These are phyloP conservation scores for Tetrapisispora iriomotensis DNA, from an alignment of 805 yeast species.

Conservation along the genomic window DNA sequence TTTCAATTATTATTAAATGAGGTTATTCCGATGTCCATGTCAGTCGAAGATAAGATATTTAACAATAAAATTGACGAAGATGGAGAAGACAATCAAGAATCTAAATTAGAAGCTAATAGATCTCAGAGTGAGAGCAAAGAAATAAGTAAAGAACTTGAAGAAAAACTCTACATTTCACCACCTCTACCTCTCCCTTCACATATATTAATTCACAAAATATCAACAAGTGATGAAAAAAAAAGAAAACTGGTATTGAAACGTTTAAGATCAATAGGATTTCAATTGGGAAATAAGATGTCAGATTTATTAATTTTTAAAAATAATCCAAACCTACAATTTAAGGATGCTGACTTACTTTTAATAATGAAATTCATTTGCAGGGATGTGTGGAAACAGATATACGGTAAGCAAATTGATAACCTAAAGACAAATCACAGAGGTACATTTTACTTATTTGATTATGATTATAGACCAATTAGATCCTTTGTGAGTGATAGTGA, in stretches of 20 bases:
- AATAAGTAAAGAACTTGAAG: slow-evolving; percentile 11
- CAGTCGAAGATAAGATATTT: slow-evolving; percentile 43
- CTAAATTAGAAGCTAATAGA: slow-evolving; percentile 4
- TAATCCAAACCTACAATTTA: slow-evolving; percentile 37
- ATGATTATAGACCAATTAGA: slow-evolving; percentile 23
- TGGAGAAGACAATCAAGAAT: slow-evolving; percentile 9
- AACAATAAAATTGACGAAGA: slow-evolving; percentile 11
- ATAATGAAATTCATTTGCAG: slow-evolving; percentile 88
- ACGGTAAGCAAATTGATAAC: slow-evolving; percentile 83
- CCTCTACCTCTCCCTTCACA: slow-evolving; percentile 18
- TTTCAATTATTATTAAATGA: slow-evolving; percentile 65
- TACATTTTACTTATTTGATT: slow-evolving; percentile 28
- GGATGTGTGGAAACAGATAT: slow-evolving; percentile 78
- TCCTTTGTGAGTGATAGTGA: slow-evolving; percentile 14
- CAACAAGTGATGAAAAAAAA: slow-evolving; percentile 25
- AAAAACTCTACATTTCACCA: slow-evolving; percentile 11
- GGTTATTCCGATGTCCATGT: slow-evolving; percentile 59
- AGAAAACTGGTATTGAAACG: slow-evolving; percentile 38
- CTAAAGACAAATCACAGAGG: slow-evolving; percentile 83
- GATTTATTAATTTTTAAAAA: slow-evolving; percentile 40
- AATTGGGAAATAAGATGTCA: slow-evolving; percentile 51
- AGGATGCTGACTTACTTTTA: slow-evolving; percentile 57
- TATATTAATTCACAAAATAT: slow-evolving; percentile 18
- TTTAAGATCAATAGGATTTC: slow-evolving; percentile 62
- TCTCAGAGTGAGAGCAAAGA: slow-evolving; percentile 12